A percentile compares a stretch with the other conserved stretches of the same genome.
phyloP scores from a whole-genome alignment of 2,329 filamentous ascomycete species.

The Xylariaceae sp. region DNA sequence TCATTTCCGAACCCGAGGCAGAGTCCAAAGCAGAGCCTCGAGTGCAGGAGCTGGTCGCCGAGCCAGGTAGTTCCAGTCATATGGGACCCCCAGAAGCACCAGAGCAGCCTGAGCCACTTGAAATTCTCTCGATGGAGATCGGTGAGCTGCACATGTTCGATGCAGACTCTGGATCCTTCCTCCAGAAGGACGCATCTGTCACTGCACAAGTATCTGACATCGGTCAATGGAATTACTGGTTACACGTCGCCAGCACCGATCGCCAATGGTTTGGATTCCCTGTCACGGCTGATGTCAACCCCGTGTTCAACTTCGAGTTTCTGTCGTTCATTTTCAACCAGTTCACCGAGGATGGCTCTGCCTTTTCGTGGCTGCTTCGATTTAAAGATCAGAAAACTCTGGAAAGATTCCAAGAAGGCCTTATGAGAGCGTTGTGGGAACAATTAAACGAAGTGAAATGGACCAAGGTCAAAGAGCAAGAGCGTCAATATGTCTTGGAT shows the following conservation, averaged over 20 bases:
- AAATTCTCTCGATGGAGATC: constrained; percentile 68
- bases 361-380: constrained; percentile 91
- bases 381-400: constrained; percentile 81
- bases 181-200: constrained; percentile 71
- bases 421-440: constrained; percentile 97
- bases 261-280: constrained; percentile 84
- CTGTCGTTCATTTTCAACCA: constrained; percentile 99
- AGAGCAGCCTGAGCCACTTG: constrained; percentile 64
- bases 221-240: constrained; percentile 92
- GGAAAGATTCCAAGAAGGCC: constrained; percentile 84
- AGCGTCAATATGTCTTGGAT: constrained; percentile 90
- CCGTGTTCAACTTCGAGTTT: constrained; percentile 98
- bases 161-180: constrained; percentile 79
- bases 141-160: constrained; percentile 94
- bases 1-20: constrained; percentile 26
- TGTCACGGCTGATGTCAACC: constrained; percentile 87
- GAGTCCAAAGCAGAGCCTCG: constrained; percentile 23
- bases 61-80: constrained; percentile 2
- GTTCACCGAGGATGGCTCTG: constrained; percentile 80
- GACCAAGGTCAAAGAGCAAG: constrained; percentile 86
- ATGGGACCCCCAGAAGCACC: constrained; percentile 48
- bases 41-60: constrained; percentile 27
- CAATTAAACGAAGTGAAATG: constrained; percentile 92
- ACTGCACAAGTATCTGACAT: constrained; percentile 79
- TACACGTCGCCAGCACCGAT: constrained; percentile 73